Evolutionary conservation across 2,329 filamentous ascomycete species (phyloP).

Genomic region (Aspergillus neotritici): DNA sequence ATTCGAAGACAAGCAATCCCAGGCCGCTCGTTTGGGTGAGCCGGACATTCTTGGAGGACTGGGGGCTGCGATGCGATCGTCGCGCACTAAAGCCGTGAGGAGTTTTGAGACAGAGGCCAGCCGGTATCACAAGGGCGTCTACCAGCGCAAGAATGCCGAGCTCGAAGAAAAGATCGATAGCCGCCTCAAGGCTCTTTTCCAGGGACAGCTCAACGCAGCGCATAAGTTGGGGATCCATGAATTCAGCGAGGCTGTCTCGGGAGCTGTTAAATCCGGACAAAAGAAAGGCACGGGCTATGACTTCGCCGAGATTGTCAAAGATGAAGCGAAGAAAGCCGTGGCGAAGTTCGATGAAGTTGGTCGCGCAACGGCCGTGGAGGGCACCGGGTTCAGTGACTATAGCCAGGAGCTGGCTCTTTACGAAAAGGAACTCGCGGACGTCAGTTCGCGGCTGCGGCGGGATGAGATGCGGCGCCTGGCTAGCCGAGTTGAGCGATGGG

Average conservation of each 20-base stretch:
- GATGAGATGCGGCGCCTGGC: slow-evolving; percentile 95
- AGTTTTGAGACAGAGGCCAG: slow-evolving; percentile 88
- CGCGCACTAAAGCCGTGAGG: slow-evolving; percentile 67
- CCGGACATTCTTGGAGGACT: slow-evolving; percentile 68
- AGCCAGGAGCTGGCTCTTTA: slow-evolving; percentile 72
- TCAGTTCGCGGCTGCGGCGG: slow-evolving; percentile 75
- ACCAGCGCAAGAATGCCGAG: slow-evolving; percentile 75
- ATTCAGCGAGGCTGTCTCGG: slow-evolving; percentile 83
- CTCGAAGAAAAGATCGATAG: slow-evolving; percentile 80
- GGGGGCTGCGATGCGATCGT: slow-evolving; percentile 64
- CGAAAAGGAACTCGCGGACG: slow-evolving; percentile 84
- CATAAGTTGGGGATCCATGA: slow-evolving; percentile 80
- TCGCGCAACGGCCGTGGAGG: slow-evolving; percentile 66
- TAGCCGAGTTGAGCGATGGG: slow-evolving; percentile 87
- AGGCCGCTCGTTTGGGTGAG: slow-evolving; percentile 66
- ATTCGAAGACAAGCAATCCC: slow-evolving; percentile 78
- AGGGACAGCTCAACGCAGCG: slow-evolving; percentile 78
- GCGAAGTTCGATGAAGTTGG: slow-evolving; percentile 71
- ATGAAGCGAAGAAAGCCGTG: slow-evolving; percentile 71
- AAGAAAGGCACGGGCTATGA: slow-evolving; percentile 89
- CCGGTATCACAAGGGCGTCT: slow-evolving; percentile 95
- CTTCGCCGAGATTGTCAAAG: slow-evolving; percentile 86
- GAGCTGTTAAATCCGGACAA: slow-evolving; percentile 82
- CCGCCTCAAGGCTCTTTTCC: slow-evolving; percentile 81
- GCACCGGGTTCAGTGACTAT: slow-evolving; percentile 83